Evolutionary conservation across 805 yeast species (phyloP).

Genomic region (Candida piceae): DNA sequence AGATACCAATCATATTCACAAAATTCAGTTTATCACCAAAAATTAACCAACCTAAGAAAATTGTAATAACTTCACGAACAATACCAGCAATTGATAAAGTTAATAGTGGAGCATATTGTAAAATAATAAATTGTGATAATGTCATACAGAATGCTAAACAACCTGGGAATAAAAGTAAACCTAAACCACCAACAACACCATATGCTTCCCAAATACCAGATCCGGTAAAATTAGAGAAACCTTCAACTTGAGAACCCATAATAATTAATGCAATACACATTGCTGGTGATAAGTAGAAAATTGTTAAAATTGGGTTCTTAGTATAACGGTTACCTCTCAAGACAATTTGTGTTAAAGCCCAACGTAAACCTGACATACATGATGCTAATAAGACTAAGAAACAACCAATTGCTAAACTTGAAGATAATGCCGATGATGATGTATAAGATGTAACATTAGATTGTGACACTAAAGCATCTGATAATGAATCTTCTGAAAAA

Average conservation of each 20-base stretch:
- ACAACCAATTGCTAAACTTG: constrained; percentile 46
- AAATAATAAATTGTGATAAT: constrained; percentile 70
- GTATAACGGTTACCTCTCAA: constrained; percentile 53
- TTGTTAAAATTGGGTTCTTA: constrained; percentile 72
- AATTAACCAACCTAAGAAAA: constrained; percentile 55
- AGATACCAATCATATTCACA: constrained; percentile 64
- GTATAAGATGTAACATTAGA: background rate
- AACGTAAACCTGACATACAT: constrained; percentile 75
- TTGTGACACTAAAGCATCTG: background rate
- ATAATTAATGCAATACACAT: constrained; percentile 59
- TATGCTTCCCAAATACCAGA: constrained; percentile 56
- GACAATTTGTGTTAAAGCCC: constrained; percentile 86
- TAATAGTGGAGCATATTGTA: constrained; percentile 72
- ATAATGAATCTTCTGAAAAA: constrained; percentile 3
- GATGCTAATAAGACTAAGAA: constrained; percentile 70
- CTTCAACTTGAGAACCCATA: constrained; percentile 67
- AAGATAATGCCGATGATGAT: constrained; percentile 4
- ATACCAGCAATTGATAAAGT: constrained; percentile 86
- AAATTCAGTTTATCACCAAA: constrained; percentile 67
- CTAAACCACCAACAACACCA: constrained; percentile 48
- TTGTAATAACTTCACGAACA: constrained; percentile 84
- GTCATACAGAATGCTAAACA: constrained; percentile 81
- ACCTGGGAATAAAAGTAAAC: constrained; percentile 70
- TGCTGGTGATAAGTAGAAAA: constrained; percentile 73
- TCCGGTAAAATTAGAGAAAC: constrained; percentile 42